Evolutionary conservation across 2,329 filamentous ascomycete genomes (phyloP), one percentile per base, ranked within the genome.

Genomic region (Paraconiothyrium sp.): DNA sequence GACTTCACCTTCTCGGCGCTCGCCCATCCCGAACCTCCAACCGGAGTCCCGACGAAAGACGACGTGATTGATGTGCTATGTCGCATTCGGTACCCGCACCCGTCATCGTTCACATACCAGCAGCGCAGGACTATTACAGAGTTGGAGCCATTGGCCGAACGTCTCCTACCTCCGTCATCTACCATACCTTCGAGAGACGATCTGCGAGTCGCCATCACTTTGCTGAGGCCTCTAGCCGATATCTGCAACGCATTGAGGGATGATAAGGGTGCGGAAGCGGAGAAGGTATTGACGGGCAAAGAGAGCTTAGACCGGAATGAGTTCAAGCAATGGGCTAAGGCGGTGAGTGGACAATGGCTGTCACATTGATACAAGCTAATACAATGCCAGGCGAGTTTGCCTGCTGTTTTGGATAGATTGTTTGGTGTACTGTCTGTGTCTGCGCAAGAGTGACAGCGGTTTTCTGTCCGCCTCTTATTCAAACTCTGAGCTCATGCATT

Each of bases 21-120:
- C n/a, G 51, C 51, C 4, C 35, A 37, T 1, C 51, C 35, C 2
- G 22, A 32, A 10, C 34, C 24, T 13, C 37, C 16, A 16, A 43
- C 34, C 16, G 51, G 51, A n/a, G 37, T 54, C n/a, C 51, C 51
- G 37, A 54, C 51, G 37, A 54, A 54, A 35, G 51, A 54, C 6
- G 55, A 57, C n/a, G 55, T 57, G 34, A 32, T 57, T 4, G 55
- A 57, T 32, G 55, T 57, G 20, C n/a, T 57, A 34, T 57, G 55
- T 30, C 44, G 55, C 14, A 24, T 57, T 30, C 55, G 43, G n/a
- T 57, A 57, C 22, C 55, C 55, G 13, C 34, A 37, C n/a, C 51
- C 51, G 22, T 44, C 24, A 2, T 49, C 44, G 1, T 30, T 27
- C 9, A 57, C 30, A 1, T 30, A 5, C 14, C 51, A n/a, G 22